phyloP scores from a whole-genome alignment of 176 grass and related monocot species.

The Lolium rigidum region DNA sequence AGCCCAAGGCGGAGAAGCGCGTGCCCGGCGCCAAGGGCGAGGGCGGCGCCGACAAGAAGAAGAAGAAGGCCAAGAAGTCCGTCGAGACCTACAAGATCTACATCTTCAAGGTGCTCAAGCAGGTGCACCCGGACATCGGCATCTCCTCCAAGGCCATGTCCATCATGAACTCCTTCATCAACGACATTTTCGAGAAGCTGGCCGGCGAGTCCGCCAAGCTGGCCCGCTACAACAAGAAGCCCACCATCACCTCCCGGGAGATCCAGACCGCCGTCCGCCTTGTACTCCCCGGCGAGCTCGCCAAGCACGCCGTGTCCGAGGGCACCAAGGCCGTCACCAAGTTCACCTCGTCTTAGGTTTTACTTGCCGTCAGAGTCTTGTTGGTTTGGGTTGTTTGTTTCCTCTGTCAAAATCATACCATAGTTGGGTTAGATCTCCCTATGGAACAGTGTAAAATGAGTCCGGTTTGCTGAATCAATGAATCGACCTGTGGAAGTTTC shows the following conservation, averaged over 20 bases:
- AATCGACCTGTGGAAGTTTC: background rate
- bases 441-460: background rate
- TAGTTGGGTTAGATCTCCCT: background rate
- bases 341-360: constrained; percentile 57
- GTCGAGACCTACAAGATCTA: constrained; percentile 96
- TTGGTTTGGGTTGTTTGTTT: too few relatives aligned
- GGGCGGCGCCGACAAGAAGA: constrained; percentile 45
- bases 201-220: constrained; percentile 49
- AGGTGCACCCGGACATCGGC: constrained; percentile 89
- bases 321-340: constrained; percentile 70
- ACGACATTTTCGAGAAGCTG: constrained; percentile 92
- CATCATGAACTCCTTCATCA: constrained; percentile 97
- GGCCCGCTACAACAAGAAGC: constrained; percentile 67
- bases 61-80: constrained; percentile 55
- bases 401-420: background rate
- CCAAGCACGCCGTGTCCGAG: constrained; percentile 68
- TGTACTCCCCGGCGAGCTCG: constrained; percentile 65
- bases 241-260: constrained; percentile 38
- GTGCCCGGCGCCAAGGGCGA: constrained; percentile 30
- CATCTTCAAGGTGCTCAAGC: constrained; percentile 97
- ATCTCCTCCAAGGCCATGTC: constrained; percentile 96
- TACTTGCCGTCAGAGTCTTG: too few relatives aligned
- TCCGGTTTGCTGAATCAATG: background rate
- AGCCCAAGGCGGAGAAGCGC: constrained; percentile 48
- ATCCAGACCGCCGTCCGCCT: constrained; percentile 38